A percentile compares a stretch with the other conserved stretches of the same genome.
Evolutionary conservation across 2,329 filamentous ascomycete species (phyloP).

Genomic region (Sclerotinia borealis): DNA sequence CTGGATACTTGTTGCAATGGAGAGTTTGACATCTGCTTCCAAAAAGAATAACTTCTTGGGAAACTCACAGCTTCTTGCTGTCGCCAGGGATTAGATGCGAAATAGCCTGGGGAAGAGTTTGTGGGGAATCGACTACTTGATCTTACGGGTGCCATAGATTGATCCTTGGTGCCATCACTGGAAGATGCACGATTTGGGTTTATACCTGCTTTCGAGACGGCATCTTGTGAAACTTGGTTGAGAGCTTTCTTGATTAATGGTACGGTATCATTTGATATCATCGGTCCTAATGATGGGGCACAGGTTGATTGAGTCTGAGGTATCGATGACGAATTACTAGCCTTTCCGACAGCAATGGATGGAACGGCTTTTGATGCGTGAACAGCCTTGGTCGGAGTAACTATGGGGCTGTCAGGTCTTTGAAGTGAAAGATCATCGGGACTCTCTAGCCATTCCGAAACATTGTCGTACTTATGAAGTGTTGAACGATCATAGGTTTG

Average conservation of each 20-base stretch:
- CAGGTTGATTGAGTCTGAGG: neutral
- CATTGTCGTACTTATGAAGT: neutral
- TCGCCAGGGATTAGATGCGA: neutral
- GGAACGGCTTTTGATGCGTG: fast-evolving
- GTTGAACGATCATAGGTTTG: neutral
- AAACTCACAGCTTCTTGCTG: neutral
- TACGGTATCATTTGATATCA: neutral
- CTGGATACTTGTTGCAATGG: neutral
- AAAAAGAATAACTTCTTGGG: neutral
- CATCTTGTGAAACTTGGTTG: neutral
- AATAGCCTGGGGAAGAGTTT: neutral
- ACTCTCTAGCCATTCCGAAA: neutral
- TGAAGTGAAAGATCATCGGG: neutral
- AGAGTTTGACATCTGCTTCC: neutral
- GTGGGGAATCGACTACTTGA: neutral
- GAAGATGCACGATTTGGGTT: neutral
- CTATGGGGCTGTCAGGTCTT: neutral
- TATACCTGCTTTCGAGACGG: neutral
- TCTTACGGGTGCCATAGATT: neutral
- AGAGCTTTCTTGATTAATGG: neutral
- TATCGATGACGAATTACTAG: neutral
- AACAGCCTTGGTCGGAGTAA: neutral
- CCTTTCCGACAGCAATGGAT: neutral
- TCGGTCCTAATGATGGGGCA: neutral
- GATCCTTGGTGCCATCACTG: neutral